Percentiles rank a stretch among this genome's conserved stretches.
Evolutionary conservation across 345 rosid genomes (phyloP).

Genomic region (Melaleuca alternifolia): DNA sequence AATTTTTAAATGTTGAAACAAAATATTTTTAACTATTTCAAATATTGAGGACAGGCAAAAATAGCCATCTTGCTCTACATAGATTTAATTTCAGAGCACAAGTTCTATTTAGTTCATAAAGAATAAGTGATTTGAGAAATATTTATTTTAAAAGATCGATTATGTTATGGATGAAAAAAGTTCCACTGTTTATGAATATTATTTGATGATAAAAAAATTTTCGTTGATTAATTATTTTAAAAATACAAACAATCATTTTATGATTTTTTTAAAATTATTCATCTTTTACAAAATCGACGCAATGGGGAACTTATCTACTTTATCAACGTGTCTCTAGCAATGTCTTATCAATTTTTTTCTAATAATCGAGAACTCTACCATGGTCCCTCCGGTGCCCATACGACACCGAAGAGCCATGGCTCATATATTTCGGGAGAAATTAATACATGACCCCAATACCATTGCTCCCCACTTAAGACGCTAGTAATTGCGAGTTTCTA

Average conservation of each 20-base stretch:
- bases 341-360: too few species aligned
- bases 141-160: neutral
- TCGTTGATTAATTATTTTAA: too few species aligned
- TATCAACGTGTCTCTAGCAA: neutral
- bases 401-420: too few species aligned
- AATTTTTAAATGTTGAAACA: neutral
- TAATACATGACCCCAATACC: too few species aligned
- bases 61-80: neutral
- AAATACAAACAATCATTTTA: too few species aligned
- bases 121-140: neutral
- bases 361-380: too few species aligned
- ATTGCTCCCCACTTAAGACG: too few species aligned
- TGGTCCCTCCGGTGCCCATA: too few species aligned
- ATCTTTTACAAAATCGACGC: too few species aligned
- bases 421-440: too few species aligned
- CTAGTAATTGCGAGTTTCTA: too few species aligned
- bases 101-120: neutral
- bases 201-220: neutral
- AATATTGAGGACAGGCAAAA: neutral
- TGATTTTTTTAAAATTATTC: too few species aligned
- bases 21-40: neutral
- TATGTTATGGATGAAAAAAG: neutral
- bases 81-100: neutral
- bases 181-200: accelerated
- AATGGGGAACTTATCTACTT: neutral